Conservation (phyloP, 2,329 filamentous ascomycete genomes). For the Colletotrichum chrysophilum region DNA sequence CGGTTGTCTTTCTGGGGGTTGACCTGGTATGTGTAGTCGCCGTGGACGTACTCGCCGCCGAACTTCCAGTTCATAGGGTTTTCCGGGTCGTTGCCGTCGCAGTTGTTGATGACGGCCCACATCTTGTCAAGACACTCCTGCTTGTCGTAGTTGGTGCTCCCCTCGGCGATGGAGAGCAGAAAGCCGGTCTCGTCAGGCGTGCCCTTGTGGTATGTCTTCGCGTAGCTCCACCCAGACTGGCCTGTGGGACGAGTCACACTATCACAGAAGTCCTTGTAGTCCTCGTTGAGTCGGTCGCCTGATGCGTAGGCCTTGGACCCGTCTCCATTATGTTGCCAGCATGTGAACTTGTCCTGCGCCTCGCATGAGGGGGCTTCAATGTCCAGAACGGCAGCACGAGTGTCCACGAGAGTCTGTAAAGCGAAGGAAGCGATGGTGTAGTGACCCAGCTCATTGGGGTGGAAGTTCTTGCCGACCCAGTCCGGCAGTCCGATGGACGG, state of each 20-base stretch:
- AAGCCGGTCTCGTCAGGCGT: background rate
- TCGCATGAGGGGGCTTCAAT: background rate
- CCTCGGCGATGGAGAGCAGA: constrained; percentile 15
- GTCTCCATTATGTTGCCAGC: constrained; percentile 25
- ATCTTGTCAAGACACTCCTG: constrained; percentile 26
- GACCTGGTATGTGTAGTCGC: constrained; percentile 30
- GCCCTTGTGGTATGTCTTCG: background rate
- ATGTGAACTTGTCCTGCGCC: constrained; percentile 27
- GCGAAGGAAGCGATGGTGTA: constrained; percentile 32
- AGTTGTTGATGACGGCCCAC: constrained; percentile 29
- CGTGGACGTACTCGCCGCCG: constrained; percentile 27
- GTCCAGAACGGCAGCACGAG: background rate
- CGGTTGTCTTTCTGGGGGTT: constrained; percentile 21
- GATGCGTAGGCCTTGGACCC: constrained; percentile 27
- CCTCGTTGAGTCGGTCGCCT: constrained; percentile 26
- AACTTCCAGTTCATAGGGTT: constrained; percentile 37
- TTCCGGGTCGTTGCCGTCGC: constrained; percentile 28
- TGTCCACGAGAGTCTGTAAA: background rate
- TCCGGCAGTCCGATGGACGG: constrained; percentile 34
- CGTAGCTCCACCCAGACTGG: constrained; percentile 11
- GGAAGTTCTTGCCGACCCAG: constrained; percentile 33
- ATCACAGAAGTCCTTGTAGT: constrained; percentile 33
- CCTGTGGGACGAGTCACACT: constrained; percentile 18
- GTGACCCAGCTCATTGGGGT: constrained; percentile 35
- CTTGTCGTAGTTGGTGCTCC: constrained; percentile 19